Evolutionary conservation across 108 stramenopile species (phyloP).

Genomic region (Skeletonema potamos): DNA sequence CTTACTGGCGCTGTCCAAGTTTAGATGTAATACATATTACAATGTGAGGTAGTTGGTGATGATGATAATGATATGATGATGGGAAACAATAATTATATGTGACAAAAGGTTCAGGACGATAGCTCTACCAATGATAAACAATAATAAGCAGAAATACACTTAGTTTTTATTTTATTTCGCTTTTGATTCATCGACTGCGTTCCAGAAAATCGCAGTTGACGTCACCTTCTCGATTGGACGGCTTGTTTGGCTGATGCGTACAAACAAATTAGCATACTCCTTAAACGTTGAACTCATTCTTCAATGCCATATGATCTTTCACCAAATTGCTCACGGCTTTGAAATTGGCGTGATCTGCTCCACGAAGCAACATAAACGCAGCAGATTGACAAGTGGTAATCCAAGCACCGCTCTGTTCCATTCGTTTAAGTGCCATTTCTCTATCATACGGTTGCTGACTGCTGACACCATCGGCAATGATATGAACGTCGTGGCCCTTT

Average conservation of each 20-base stretch:
- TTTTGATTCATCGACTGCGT: neutral
- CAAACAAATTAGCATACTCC: no score
- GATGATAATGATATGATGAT: neutral
- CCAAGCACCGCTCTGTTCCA: conserved; percentile 78
- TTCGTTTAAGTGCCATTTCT: conserved; percentile 77
- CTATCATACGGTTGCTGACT: conserved; percentile 79
- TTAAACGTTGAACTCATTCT: conserved; percentile 80
- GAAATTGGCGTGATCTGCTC: conserved; percentile 84
- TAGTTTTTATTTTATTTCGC: neutral
- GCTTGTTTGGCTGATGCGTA: no score
- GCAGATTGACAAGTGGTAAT: conserved; percentile 85
- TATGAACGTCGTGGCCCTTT: conserved; percentile 83
- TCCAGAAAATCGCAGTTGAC: no score
- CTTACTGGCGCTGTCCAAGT: neutral
- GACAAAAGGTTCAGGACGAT: neutral
- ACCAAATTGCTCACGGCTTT: conserved; percentile 85
- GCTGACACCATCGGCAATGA: conserved; percentile 88
- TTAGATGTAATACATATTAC: neutral
- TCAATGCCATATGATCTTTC: conserved; percentile 75
- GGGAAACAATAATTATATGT: neutral
- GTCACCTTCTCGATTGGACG: neutral
- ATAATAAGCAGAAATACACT: neutral
- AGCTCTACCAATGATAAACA: neutral
- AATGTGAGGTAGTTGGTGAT: neutral
- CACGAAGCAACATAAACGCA: conserved; percentile 84